Base-by-base conservation (phyloP, 257 asterid species). In the Solanum etuberosum region DNA sequence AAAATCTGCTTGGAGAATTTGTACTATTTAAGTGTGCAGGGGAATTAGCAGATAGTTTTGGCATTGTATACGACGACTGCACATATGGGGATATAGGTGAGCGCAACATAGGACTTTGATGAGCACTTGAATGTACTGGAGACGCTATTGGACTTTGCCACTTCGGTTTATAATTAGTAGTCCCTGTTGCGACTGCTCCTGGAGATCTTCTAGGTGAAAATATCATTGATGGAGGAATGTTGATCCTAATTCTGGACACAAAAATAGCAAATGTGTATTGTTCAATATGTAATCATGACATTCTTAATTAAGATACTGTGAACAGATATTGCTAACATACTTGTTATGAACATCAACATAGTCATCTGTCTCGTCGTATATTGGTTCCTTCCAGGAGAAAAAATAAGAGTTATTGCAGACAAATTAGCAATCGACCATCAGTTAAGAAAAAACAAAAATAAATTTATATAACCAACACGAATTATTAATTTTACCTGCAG, bases 301-400 rank as follows among this genome's bases (percentile, higher is more conserved):
- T 15, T 63, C 31, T 72, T 72, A 0, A 72, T 43, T 43, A 31
- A 67, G 73, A 71, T n/a, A 29, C 4, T 12, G 43, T 86, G n/a
- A 37, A 72, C 29, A 1, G 84, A 80, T 43, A 43, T 25, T 15
- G 34, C 15, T 12, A 57, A 87, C 93, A 90, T 87, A 91, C 96
- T 87, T 90, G 88, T 91, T 92, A 34, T 92, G 95, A 63, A 93
- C 92, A 40, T 93, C 96, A 37, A 93, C 88, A 63, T 93, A 93
- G 20, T 91, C 94, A 78, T 94, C 95, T 1, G 95, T 94, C 90
- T 94, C 98, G 86, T 94, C 98, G 72, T 86, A 87, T 81, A 93
- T 94, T 86, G 92, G 93, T 85, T 92, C 98, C 93, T 91, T 37
- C 57, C 73, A 46, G 16, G 12, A 14, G 57, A 70, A 83, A 88